Evolutionary conservation across 1,139 yeast genomes (phyloP), one percentile per base, ranked within the genome.

Genomic region (Yamadazyma dendronema): DNA sequence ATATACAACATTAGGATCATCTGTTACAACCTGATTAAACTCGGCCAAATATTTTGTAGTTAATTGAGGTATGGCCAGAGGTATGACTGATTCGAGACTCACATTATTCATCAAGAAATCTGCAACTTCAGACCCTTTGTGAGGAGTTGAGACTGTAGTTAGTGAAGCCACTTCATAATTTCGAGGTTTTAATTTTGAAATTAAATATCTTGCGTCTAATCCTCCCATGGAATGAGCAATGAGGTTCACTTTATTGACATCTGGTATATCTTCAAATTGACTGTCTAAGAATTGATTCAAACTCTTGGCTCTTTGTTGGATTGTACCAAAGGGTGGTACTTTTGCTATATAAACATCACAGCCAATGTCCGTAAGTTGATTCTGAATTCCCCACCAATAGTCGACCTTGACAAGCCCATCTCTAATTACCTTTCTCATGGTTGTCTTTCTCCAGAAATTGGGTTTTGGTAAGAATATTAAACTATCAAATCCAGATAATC

Each of bases 141-240:
- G 97, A 0, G 97, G 97, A 0, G 96, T 86, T 0, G 94, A 78
- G 1, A 89, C 72, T 0, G 97, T 88, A 0, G 96, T 87, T 19
- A 89, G 62, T 31, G 95, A 84, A 1, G 72, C 77, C 4, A 84
- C 79, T 47, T 77, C 61, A 48, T 77, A 84, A 36, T 72, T 65
- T 26, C 39, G 61, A 27, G 62, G 67, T 16, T 68, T 62, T 12
- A 83, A 57, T 36, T 74, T 64, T 0, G 87, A 73, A 2, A 87
- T 84, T 47, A 89, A 60, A 53, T 82, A 86, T 35, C 97, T 62
- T 28, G 90, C 78, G 56, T 89, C 97, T 29, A 89, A 62, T 0
- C 97, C 97, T 7, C 97, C 97, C 96, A 89, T 88, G 0, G 96
- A 87, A 55, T 89, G 97, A n/a, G 95, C 94, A 15, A 89, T 70